Base-by-base conservation (phyloP, 2,329 filamentous ascomycete genomes). In the Rutstroemia sydowiana region DNA sequence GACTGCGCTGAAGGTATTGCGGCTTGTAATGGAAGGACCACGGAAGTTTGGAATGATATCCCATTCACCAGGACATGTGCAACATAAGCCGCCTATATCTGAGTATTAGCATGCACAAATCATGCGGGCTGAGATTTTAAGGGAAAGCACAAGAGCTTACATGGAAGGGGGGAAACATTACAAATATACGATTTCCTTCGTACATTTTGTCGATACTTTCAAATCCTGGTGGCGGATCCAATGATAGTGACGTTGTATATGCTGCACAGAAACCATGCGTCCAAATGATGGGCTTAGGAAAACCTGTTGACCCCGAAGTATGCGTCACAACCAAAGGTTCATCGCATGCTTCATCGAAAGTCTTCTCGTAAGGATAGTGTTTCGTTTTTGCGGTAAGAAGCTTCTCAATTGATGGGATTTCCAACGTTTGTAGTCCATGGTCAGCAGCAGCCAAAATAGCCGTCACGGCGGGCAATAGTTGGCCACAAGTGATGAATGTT, bases 271-370 rank as follows among this genome's bases (percentile, higher is more conserved):
- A 42, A 5, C 43, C 50, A 37, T 52, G 32, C 18, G 43, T 47
- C 23, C 43, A 54, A 48, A 30, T 43, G 18, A 54, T 47, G 32
- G 54, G 55, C 20, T 53, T 56, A 45, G 51, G 52, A 20, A 51
- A 23, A 5, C 51, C 54, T 10, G 51, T 54, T 9, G 51, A 54
- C 7, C 51, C 52, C 4, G 52, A 56, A 32, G 54, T 51, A 11
- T 56, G 54, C 14, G 49, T 32, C 26, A 51, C 32, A 8, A 56
- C n/a, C 18, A 55, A 40, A 5, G 48, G 48, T 3, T 48, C 28
- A 32, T 52, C 36, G 7, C 28, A 49, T 13, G 39, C 54, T 5
- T 65, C 57, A 1, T 65, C 61, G 18, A 64, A 70, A 1, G 10
- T 50, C 18, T 51, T 21, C 2, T 51, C 28, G n/a, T 54, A 44